phyloP scores from a whole-genome alignment of 1,284 basidiomycete genomes.

The Dichomitus squalens region DNA sequence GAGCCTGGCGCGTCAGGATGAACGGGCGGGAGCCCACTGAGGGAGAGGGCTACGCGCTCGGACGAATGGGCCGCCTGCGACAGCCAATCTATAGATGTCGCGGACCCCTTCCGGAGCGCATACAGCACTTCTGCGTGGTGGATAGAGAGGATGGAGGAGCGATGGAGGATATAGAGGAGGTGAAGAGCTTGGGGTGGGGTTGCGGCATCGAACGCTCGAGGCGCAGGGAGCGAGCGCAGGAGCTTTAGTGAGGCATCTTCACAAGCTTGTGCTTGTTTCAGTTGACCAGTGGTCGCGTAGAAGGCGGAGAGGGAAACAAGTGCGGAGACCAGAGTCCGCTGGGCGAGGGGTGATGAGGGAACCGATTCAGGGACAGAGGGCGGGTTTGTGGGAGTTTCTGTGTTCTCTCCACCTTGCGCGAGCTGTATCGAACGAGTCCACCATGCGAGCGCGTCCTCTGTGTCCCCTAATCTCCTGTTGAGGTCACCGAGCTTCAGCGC shows the following conservation, averaged over 20 bases:
- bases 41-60: conserved; percentile 60
- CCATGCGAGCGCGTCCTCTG: conserved; percentile 61
- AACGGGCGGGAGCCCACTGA: conserved; percentile 48
- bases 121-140: conserved; percentile 78
- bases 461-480: conserved; percentile 53
- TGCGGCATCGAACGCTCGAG: conserved; percentile 42
- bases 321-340: conserved; percentile 66
- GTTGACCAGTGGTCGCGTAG: conserved; percentile 66
- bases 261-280: conserved; percentile 67
- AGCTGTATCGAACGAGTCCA: conserved; percentile 63
- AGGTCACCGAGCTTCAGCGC: conserved; percentile 72
- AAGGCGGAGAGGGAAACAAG: conserved; percentile 74
- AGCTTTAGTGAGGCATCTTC: conserved; percentile 70
- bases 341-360: conserved; percentile 64
- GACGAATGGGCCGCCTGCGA: conserved; percentile 64
- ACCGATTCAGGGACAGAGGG: conserved; percentile 41
- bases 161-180: conserved; percentile 68
- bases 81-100: conserved; percentile 58
- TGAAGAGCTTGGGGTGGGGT: conserved; percentile 67
- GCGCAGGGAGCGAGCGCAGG: conserved; percentile 64
- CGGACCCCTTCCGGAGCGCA: conserved; percentile 48
- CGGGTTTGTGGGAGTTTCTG: conserved; percentile 6
- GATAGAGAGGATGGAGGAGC: conserved; percentile 70
- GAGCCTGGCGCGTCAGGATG: conserved; percentile 41
- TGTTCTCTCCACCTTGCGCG: conserved; percentile 31